phyloP scores from a whole-genome alignment of 108 stramenopile species.

The Nannochloropsis granulata region DNA sequence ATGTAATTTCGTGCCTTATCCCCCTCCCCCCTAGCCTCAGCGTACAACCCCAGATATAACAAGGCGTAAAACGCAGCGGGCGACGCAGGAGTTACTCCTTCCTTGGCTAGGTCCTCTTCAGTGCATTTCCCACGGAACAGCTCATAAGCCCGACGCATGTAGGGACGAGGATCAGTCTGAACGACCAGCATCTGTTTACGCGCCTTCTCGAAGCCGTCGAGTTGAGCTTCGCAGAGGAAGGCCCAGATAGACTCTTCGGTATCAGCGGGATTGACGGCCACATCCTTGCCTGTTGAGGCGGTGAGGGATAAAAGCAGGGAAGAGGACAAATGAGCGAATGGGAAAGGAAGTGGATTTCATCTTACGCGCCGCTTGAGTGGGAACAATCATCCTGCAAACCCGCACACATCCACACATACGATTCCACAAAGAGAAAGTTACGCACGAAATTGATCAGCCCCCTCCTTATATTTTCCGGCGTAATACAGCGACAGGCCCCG shows the following conservation, averaged over 20 bases:
- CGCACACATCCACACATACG: too few species aligned
- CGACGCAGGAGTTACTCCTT: not conserved
- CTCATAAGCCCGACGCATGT: conserved; percentile 19
- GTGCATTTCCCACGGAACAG: conserved; percentile 6
- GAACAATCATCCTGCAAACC: too few species aligned
- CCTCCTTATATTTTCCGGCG: conserved; percentile 3
- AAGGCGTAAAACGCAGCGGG: conserved; percentile 17
- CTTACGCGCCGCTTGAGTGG: too few species aligned
- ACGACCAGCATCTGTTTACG: not conserved
- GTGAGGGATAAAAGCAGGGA: not conserved
- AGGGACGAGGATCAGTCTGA: not conserved
- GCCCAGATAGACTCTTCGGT: conserved; percentile 28
- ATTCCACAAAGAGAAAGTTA: not conserved
- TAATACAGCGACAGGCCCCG: conserved; percentile 19
- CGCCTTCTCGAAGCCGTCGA: conserved; percentile 10
- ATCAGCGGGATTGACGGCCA: conserved; percentile 21
- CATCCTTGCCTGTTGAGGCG: not conserved
- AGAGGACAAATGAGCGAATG: too few species aligned
- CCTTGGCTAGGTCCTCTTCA: conserved; percentile 12
- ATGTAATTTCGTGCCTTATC: conserved; percentile 17
- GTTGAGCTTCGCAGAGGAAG: conserved; percentile 12
- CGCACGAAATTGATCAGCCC: not conserved
- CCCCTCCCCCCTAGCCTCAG: conserved; percentile 11
- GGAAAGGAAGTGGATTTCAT: not conserved
- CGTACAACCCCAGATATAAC: conserved; percentile 20